phyloP scores from a whole-genome alignment of 768 basidiomycete genomes.

The Cyathus striatus region DNA sequence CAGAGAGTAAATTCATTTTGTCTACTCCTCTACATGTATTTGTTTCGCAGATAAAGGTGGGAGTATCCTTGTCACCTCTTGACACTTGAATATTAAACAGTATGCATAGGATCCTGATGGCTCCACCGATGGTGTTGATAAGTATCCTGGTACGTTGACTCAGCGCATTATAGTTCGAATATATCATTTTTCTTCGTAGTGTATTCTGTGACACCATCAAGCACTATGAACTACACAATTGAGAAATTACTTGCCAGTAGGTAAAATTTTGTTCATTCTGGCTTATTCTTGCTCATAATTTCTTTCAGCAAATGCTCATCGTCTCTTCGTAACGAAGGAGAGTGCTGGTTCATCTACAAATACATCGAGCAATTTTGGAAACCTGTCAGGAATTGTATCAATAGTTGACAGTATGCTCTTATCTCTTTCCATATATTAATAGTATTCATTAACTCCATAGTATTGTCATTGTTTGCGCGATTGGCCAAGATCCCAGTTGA shows the following conservation, averaged over 20 bases:
- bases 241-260: constrained; percentile 80
- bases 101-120: constrained; percentile 57
- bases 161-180: too few species aligned
- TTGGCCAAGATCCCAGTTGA: constrained; percentile 72
- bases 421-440: not conserved
- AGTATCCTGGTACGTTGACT: too few species aligned
- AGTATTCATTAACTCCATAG: constrained; percentile 26
- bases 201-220: constrained; percentile 67
- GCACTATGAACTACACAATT: constrained; percentile 62
- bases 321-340: constrained; percentile 70
- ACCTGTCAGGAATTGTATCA: constrained; percentile 73
- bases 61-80: constrained; percentile 1
- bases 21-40: constrained; percentile 65
- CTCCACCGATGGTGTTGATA: constrained; percentile 74
- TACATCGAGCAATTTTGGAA: constrained; percentile 35
- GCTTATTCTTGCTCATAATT: constrained; percentile 4
- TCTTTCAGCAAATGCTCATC: constrained; percentile 64
- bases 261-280: constrained; percentile 20
- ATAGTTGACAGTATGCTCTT: constrained; percentile 66
- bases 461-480: constrained; percentile 75
- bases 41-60: constrained; percentile 67
- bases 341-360: constrained; percentile 46
- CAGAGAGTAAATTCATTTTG: constrained; percentile 74
- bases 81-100: not conserved
- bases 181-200: too few species aligned